A percentile compares a stretch with the other conserved stretches of the same genome.
Conservation (phyloP, 345 rosid species). For the Eucalyptus curtisii region DNA sequence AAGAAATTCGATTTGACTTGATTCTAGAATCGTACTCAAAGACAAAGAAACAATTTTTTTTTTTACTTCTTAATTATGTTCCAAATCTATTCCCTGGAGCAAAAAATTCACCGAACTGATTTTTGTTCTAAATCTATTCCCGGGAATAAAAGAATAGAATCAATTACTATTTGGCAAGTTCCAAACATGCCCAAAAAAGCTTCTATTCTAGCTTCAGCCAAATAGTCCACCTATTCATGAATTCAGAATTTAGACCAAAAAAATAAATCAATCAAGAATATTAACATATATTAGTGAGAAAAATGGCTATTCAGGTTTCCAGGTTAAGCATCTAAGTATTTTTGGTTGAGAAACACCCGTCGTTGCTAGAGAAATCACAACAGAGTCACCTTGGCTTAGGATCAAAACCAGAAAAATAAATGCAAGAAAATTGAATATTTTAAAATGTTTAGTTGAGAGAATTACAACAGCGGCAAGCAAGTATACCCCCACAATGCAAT, state of each 20-base stretch:
- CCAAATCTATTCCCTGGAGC: fast-evolving
- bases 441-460: too few species aligned
- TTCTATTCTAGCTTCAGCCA: not conserved
- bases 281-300: not conserved
- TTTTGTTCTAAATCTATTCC: too few species aligned
- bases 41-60: fast-evolving
- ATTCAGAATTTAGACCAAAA: too few species aligned
- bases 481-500: not conserved
- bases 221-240: not conserved
- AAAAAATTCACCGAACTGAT: too few species aligned
- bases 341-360: not conserved
- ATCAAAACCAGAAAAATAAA: not conserved
- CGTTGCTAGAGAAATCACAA: not conserved
- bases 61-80: too few species aligned
- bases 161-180: fast-evolving
- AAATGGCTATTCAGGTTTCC: not conserved
- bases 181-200: not conserved
- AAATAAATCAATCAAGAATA: not conserved
- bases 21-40: fast-evolving
- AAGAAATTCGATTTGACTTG: too few species aligned
- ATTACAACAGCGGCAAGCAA: not conserved
- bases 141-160: fast-evolving
- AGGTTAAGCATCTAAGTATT: not conserved
- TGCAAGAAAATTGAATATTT: not conserved
- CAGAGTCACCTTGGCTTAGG: not conserved